A percentile compares a stretch with the other conserved stretches of the same genome.
Evolutionary conservation across 2,329 filamentous ascomycete genomes (phyloP).

Genomic region (Tolypocladium sp.): DNA sequence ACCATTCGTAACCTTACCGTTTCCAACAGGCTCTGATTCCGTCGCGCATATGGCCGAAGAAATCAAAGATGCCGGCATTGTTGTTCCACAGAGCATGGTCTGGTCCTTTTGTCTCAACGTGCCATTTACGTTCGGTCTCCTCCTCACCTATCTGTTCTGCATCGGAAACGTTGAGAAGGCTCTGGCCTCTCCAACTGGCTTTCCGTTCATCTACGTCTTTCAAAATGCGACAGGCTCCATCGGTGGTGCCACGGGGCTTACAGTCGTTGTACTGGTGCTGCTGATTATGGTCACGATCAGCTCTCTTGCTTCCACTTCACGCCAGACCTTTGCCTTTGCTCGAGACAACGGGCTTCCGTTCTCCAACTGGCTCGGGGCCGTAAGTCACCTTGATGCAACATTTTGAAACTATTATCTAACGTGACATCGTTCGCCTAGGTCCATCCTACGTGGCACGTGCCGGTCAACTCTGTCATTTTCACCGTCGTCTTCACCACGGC

Average conservation of each 20-base stretch:
- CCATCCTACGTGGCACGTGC: slow-evolving; percentile 15
- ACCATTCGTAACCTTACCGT: neutral
- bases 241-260: slow-evolving; percentile 13
- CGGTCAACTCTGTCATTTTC: slow-evolving; percentile 20
- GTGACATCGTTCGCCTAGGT: neutral
- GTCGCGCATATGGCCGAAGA: slow-evolving; percentile 10
- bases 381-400: neutral
- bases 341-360: slow-evolving; percentile 22
- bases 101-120: slow-evolving; percentile 10
- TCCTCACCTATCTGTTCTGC: slow-evolving; percentile 13
- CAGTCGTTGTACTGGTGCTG: slow-evolving; percentile 15
- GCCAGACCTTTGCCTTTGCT: slow-evolving; percentile 20
- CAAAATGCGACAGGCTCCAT: slow-evolving; percentile 12
- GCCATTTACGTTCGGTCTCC: slow-evolving; percentile 10
- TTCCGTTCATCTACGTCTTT: slow-evolving; percentile 20
- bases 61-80: slow-evolving; percentile 8
- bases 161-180: slow-evolving; percentile 8
- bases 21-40: slow-evolving; percentile 6
- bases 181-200: slow-evolving; percentile 7
- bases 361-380: slow-evolving; percentile 8
- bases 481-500: slow-evolving; percentile 17
- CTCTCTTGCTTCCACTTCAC: slow-evolving; percentile 17
- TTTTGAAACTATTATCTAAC: neutral
- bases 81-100: slow-evolving; percentile 9
- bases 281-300: slow-evolving; percentile 15